phyloP scores from a whole-genome alignment of 139 green algal species.

The Chlorella sp. region DNA sequence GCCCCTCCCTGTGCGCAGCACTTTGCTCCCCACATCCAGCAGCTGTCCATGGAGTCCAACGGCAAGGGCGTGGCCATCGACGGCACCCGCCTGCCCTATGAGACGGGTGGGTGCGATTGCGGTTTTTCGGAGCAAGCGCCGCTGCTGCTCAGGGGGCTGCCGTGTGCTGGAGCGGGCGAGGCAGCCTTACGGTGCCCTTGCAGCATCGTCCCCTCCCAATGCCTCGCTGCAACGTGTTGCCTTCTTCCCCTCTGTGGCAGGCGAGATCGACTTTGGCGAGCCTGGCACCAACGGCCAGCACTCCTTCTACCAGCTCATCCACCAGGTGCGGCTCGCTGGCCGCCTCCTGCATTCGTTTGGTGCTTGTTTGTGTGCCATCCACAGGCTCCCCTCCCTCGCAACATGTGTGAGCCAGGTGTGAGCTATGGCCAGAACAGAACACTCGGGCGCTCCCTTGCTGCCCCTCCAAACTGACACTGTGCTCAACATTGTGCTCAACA shows the following conservation, averaged over 20 bases:
- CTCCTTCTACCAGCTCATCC: conserved; percentile 96
- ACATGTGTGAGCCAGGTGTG: no score
- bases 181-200: no score
- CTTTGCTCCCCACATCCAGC: conserved; percentile 98
- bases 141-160: background rate
- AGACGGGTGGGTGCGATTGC: conserved; percentile 45
- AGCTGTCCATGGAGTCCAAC: conserved; percentile 99
- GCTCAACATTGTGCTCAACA: no score
- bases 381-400: background rate
- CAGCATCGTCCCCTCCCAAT: no score
- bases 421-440: no score
- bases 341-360: no score
- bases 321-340: conserved; percentile 40
- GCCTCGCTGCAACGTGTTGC: no score
- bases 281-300: conserved; percentile 99
- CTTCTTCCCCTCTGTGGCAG: conserved; percentile 14
- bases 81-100: conserved; percentile 87
- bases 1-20: conserved; percentile 62
- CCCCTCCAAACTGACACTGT: no score
- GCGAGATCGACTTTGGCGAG: conserved; percentile 99
- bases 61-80: conserved; percentile 98
- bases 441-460: no score
- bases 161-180: no score
- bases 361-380: no score
- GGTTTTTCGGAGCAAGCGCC: background rate